Evolutionary conservation across 306 rosid species (phyloP).

Genomic region (Oemleria cerasiformis): DNA sequence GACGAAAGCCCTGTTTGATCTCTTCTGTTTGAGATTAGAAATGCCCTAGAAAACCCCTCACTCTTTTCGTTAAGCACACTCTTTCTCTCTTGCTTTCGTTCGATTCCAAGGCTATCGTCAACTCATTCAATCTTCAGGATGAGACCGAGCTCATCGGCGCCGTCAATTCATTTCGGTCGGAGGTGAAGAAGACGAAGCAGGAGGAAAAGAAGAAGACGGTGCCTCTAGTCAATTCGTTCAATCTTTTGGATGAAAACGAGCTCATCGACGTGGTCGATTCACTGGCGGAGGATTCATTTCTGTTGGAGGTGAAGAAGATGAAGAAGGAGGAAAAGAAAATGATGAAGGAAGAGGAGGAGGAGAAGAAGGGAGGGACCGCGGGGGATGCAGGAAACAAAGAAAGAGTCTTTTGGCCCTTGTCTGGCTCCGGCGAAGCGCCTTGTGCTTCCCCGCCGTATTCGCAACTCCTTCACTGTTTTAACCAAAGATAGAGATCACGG

Average conservation of each 20-base stretch:
- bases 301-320: not conserved
- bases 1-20: not conserved
- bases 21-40: not conserved
- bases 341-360: not conserved
- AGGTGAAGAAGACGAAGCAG: not conserved
- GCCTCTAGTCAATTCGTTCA: not conserved
- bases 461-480: too few species aligned
- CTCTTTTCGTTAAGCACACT: not conserved
- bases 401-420: too few species aligned
- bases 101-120: not conserved
- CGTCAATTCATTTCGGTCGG: not conserved
- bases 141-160: not conserved
- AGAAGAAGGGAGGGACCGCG: not conserved
- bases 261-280: not conserved
- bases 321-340: not conserved
- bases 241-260: not conserved
- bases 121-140: conserved; percentile 2
- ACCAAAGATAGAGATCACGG: too few species aligned
- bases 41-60: not conserved
- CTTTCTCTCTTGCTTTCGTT: not conserved
- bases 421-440: too few species aligned
- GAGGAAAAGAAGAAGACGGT: not conserved
- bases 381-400: not conserved
- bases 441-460: too few species aligned
- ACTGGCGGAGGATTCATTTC: not conserved